Evolutionary conservation across 345 rosid species (phyloP).

Genomic region (Gossypioides kirkii): DNA sequence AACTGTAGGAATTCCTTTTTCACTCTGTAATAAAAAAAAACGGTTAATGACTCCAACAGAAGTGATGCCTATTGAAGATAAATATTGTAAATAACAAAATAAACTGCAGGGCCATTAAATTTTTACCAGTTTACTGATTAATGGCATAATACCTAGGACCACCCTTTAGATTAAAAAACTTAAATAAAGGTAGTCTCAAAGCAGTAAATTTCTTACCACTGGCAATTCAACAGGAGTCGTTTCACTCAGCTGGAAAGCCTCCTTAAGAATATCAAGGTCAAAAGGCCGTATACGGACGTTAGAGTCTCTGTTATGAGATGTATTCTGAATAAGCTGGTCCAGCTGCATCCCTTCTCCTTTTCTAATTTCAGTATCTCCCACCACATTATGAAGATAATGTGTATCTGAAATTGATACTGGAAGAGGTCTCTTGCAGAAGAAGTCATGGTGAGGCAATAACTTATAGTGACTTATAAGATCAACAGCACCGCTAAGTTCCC

Average conservation of each 20-base stretch:
- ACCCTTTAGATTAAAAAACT: background rate
- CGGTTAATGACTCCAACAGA: background rate
- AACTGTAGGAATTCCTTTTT: constrained; percentile 73
- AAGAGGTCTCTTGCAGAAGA: constrained; percentile 26
- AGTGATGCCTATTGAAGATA: background rate
- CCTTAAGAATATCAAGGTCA: constrained; percentile 26
- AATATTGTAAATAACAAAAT: background rate
- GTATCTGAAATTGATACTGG: constrained; percentile 68
- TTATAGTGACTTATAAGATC: constrained; percentile 4
- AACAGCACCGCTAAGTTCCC: constrained; percentile 4
- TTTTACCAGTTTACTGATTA: background rate
- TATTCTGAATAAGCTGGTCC: constrained; percentile 61
- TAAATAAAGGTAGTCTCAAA: background rate
- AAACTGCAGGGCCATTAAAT: background rate
- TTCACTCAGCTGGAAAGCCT: constrained; percentile 75
- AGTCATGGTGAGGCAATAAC: constrained; percentile 1
- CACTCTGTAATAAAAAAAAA: constrained; percentile 41
- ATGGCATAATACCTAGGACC: background rate
- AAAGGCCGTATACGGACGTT: constrained; percentile 56
- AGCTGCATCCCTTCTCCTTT: constrained; percentile 87
- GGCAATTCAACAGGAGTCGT: constrained; percentile 59
- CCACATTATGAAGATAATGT: constrained; percentile 74
- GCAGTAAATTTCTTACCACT: constrained; percentile 37
- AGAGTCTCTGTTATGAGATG: constrained; percentile 37
- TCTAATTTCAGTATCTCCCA: constrained; percentile 39